These are phyloP conservation scores for Carpinus viminea DNA, from an alignment of 306 rosid genomes.

Conservation along the genomic window DNA sequence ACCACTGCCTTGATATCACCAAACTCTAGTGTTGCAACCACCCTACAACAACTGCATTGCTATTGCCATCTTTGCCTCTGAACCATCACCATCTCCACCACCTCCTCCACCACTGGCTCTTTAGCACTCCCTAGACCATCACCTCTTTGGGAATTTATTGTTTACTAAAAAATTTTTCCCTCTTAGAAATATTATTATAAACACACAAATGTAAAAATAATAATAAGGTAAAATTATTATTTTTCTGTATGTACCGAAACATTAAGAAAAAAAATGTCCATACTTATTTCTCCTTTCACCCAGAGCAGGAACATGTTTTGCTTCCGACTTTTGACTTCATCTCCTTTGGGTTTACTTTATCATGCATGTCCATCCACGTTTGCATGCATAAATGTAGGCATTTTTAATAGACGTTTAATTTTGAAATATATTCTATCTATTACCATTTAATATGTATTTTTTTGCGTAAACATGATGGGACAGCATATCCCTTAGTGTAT, in stretches of 20 bases:
- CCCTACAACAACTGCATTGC: not conserved
- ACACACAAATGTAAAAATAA: not conserved
- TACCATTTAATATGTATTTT: not conserved
- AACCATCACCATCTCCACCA: not conserved
- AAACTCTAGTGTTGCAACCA: not conserved
- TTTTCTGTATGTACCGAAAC: not conserved
- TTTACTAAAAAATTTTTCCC: not conserved
- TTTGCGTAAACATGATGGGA: not conserved
- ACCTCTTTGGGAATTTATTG: not conserved
- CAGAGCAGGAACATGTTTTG: not conserved
- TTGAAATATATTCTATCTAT: not conserved
- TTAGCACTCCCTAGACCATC: not conserved
- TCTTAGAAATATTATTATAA: not conserved
- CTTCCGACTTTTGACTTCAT: not conserved
- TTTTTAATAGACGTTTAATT: not conserved
- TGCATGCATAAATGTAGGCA: not conserved
- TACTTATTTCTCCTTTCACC: not conserved
- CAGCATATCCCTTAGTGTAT: not conserved
- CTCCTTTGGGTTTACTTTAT: not conserved
- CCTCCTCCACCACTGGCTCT: not conserved
- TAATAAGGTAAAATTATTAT: not conserved
- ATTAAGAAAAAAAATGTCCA: not conserved
- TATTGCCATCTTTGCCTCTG: not conserved
- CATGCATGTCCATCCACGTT: not conserved
- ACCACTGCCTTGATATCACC: not conserved